phyloP scores from a whole-genome alignment of 2,329 filamentous ascomycete genomes.

The Westerdykella sp. region DNA sequence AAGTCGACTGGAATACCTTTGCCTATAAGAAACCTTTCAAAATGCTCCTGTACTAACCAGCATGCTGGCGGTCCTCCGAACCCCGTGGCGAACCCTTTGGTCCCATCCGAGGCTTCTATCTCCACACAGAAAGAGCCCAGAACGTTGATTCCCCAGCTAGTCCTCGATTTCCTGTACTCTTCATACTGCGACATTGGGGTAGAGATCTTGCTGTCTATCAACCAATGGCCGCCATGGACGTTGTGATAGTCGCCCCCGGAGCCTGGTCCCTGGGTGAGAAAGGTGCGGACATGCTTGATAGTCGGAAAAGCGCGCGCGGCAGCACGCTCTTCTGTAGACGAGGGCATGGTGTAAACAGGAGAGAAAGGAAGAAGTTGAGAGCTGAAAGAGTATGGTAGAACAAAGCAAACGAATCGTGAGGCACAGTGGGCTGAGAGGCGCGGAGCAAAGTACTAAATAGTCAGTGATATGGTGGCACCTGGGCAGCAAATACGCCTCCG shows the following conservation, averaged over 20 bases:
- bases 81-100: slow-evolving; percentile 88
- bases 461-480: no score
- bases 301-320: slow-evolving; percentile 57
- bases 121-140: slow-evolving; percentile 88
- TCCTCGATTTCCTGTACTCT: slow-evolving; percentile 78
- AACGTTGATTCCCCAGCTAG: slow-evolving; percentile 93
- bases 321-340: slow-evolving; percentile 11
- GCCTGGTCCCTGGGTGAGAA: slow-evolving; percentile 59
- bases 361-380: slow-evolving; percentile 2
- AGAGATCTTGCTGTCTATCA: slow-evolving; percentile 86
- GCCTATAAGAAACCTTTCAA: slow-evolving; percentile 83
- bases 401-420: slow-evolving; percentile 10
- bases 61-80: slow-evolving; percentile 91
- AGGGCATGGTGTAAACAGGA: slow-evolving; percentile 20
- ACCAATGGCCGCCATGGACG: slow-evolving; percentile 67
- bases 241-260: slow-evolving; percentile 85
- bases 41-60: slow-evolving; percentile 91
- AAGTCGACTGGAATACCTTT: slow-evolving; percentile 47
- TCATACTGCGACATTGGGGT: slow-evolving; percentile 90
- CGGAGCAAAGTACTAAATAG: slow-evolving; percentile 1
- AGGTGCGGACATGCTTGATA: slow-evolving; percentile 70
- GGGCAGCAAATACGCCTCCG: no score
- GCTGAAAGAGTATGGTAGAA: slow-evolving; percentile 5
- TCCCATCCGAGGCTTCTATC: slow-evolving; percentile 81
- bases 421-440: slow-evolving; percentile 5